Percentiles rank a stretch among this genome's conserved stretches.
phyloP scores from a whole-genome alignment of 805 yeast species.

The Nakazawaea wyomingensis region DNA sequence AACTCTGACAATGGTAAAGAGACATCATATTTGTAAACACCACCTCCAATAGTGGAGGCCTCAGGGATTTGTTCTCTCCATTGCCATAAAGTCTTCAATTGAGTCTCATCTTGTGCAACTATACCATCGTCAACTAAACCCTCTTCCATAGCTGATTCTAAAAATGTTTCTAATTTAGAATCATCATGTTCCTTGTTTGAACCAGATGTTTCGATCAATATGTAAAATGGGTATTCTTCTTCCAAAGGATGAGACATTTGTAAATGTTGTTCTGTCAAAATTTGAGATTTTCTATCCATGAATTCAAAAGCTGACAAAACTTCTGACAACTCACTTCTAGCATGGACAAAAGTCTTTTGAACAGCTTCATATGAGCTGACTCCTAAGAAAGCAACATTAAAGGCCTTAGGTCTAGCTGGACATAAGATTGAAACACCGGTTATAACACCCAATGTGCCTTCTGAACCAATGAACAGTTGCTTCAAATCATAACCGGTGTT shows the following conservation, averaged over 20 bases:
- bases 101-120: slow-evolving; percentile 92
- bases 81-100: slow-evolving; percentile 76
- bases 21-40: slow-evolving; percentile 96
- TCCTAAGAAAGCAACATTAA: slow-evolving; percentile 86
- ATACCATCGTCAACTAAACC: slow-evolving; percentile 90
- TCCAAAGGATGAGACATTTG: slow-evolving; percentile 67
- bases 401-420: slow-evolving; percentile 81
- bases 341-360: slow-evolving; percentile 71
- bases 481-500: slow-evolving; percentile 93
- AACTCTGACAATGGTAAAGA: slow-evolving; percentile 80
- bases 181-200: slow-evolving; percentile 91
- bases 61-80: slow-evolving; percentile 97
- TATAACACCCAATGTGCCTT: slow-evolving; percentile 86
- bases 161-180: slow-evolving; percentile 77
- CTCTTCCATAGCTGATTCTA: slow-evolving; percentile 79
- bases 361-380: slow-evolving; percentile 79
- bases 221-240: slow-evolving; percentile 69
- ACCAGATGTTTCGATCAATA: slow-evolving; percentile 93
- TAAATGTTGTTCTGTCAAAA: slow-evolving; percentile 56
- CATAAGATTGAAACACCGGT: slow-evolving; percentile 88
- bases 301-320: slow-evolving; percentile 90
- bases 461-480: slow-evolving; percentile 90
- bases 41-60: slow-evolving; percentile 79
- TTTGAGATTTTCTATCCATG: slow-evolving; percentile 75
- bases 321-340: slow-evolving; percentile 75